Evolutionary conservation across 2,329 filamentous ascomycete species (phyloP).

Genomic region (Neonectria faginata): DNA sequence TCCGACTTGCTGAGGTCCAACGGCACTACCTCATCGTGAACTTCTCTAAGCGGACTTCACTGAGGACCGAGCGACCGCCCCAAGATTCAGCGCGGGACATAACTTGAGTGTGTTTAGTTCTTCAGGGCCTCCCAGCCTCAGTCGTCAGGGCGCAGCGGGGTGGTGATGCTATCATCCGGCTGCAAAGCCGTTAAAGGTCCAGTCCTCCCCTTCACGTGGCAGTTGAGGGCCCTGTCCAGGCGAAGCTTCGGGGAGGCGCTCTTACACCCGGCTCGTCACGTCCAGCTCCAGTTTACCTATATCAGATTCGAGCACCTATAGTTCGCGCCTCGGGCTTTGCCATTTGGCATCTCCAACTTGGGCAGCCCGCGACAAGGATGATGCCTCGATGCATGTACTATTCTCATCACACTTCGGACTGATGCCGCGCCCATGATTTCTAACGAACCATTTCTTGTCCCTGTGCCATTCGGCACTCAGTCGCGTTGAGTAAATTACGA

Average conservation of each 20-base stretch:
- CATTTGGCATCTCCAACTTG: constrained; percentile 10
- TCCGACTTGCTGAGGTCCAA: background rate
- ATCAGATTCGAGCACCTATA: constrained; percentile 22
- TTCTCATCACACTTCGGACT: constrained; percentile 18
- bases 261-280: constrained; percentile 7
- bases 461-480: constrained; percentile 15
- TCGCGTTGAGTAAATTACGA: constrained; percentile 12
- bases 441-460: constrained; percentile 10
- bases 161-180: constrained; percentile 21
- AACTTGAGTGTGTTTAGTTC: background rate
- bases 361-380: constrained; percentile 19
- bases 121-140: constrained; percentile 13
- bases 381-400: constrained; percentile 17
- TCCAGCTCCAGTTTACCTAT: constrained; percentile 19
- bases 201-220: constrained; percentile 14
- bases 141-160: constrained; percentile 21
- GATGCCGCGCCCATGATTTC: constrained; percentile 17
- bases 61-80: constrained; percentile 14
- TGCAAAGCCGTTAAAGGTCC: background rate
- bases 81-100: background rate
- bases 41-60: constrained; percentile 12
- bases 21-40: constrained; percentile 11
- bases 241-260: constrained; percentile 9
- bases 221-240: constrained; percentile 15
- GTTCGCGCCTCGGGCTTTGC: constrained; percentile 1